phyloP scores from a whole-genome alignment of 352 stramenopile species.

The Pythium utonaiense region DNA sequence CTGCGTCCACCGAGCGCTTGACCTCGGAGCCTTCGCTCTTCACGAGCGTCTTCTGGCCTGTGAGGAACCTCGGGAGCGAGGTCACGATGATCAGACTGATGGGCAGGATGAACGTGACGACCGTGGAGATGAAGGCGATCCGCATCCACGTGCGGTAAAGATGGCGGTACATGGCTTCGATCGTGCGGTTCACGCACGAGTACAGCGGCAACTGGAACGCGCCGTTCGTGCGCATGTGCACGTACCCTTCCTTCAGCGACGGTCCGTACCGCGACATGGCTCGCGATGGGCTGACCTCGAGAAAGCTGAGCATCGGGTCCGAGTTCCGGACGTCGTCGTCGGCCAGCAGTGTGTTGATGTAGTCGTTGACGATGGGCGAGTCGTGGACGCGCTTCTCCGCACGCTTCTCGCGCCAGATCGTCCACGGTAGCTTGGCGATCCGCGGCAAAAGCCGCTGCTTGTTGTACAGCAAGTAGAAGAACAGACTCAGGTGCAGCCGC shows the following conservation, averaged over 20 bases:
- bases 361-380: slow-evolving; percentile 69
- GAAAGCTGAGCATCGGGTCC: slow-evolving; percentile 70
- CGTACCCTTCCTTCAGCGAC: slow-evolving; percentile 84
- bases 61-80: slow-evolving; percentile 65
- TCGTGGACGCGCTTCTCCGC: slow-evolving; percentile 64
- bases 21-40: slow-evolving; percentile 37
- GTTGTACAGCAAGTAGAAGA: slow-evolving; percentile 47
- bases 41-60: slow-evolving; percentile 54
- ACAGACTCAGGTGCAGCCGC: slow-evolving; percentile 64
- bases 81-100: slow-evolving; percentile 70
- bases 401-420: slow-evolving; percentile 79
- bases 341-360: slow-evolving; percentile 60
- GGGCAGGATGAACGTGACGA: slow-evolving; percentile 82
- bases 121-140: slow-evolving; percentile 74
- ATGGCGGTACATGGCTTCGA: slow-evolving; percentile 80
- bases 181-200: slow-evolving; percentile 79
- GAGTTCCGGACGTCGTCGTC: slow-evolving; percentile 71
- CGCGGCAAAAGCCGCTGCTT: slow-evolving; percentile 38
- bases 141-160: slow-evolving; percentile 86
- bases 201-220: slow-evolving; percentile 83
- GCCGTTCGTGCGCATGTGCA: slow-evolving; percentile 88
- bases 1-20: slow-evolving; percentile 43
- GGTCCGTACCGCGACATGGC: slow-evolving; percentile 70
- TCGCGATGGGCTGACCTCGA: slow-evolving; percentile 77
- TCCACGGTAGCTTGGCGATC: slow-evolving; percentile 61